Evolutionary conservation across 345 rosid species (phyloP).

Genomic region (Excoecaria cochinchinensis): DNA sequence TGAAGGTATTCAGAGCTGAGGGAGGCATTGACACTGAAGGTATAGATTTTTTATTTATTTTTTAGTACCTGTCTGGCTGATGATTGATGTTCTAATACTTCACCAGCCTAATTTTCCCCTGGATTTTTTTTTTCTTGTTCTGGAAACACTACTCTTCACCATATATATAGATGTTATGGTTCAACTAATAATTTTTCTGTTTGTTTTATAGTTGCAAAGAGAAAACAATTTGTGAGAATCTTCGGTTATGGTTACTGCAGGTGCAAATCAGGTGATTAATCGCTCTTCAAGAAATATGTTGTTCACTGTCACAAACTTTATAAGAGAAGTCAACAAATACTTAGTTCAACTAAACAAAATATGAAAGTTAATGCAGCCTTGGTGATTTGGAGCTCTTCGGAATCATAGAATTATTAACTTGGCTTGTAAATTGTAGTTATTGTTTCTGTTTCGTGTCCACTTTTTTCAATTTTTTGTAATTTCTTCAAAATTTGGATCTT

Average conservation of each 20-base stretch:
- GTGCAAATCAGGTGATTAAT: slow-evolving; percentile 86
- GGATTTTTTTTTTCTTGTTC: not conserved
- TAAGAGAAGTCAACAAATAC: not conserved
- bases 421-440: not conserved
- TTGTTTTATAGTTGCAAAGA: slow-evolving; percentile 48
- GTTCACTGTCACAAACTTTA: slow-evolving; percentile 7
- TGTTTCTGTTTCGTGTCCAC: slow-evolving; percentile 11
- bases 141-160: not conserved
- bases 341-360: not conserved
- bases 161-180: not conserved
- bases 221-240: slow-evolving; percentile 76
- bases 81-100: slow-evolving; percentile 1
- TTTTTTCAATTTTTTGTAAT: not conserved
- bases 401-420: not conserved
- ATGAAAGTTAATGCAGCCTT: not conserved
- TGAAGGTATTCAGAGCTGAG: slow-evolving; percentile 84
- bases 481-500: slow-evolving; percentile 5
- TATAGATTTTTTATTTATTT: slow-evolving; percentile 13
- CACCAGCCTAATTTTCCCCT: too few relatives aligned
- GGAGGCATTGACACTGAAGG: slow-evolving; percentile 66
- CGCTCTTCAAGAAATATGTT: not conserved
- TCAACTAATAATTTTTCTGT: slow-evolving; percentile 6
- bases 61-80: not conserved
- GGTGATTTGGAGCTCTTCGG: not conserved
- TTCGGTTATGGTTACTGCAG: slow-evolving; percentile 90